phyloP scores from a whole-genome alignment of 257 asterid genomes.

The Plantago major region DNA sequence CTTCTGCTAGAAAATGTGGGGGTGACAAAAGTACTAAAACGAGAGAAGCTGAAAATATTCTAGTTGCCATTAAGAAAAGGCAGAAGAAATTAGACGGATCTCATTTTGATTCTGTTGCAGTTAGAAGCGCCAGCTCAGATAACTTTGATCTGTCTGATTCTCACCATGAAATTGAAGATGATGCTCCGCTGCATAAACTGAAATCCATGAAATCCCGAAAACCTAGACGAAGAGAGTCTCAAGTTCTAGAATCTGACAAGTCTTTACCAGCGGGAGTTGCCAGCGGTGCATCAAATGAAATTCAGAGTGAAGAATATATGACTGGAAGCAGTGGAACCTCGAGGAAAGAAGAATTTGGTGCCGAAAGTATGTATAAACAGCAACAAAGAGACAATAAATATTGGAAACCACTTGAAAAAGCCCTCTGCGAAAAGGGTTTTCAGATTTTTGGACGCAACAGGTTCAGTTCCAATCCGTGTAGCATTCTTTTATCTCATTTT shows the following conservation, averaged over 20 bases:
- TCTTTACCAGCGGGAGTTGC: slow-evolving; percentile 45
- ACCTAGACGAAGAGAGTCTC: slow-evolving; percentile 46
- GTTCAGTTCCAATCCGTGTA: slow-evolving; percentile 35
- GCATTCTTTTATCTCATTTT: slow-evolving; percentile 8
- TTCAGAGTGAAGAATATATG: slow-evolving; percentile 35
- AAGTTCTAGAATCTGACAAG: slow-evolving; percentile 30
- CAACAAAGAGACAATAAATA: slow-evolving; percentile 42
- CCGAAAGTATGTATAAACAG: slow-evolving; percentile 40
- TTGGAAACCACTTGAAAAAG: slow-evolving; percentile 87
- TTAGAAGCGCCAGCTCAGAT: slow-evolving; percentile 38
- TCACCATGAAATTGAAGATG: slow-evolving; percentile 45
- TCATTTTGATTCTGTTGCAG: slow-evolving; percentile 55
- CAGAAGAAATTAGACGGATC: slow-evolving; percentile 54
- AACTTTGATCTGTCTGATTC: slow-evolving; percentile 36
- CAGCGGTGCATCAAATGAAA: slow-evolving; percentile 49
- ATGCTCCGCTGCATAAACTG: slow-evolving; percentile 33
- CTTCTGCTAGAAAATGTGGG: slow-evolving; percentile 43
- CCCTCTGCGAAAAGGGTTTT: slow-evolving; percentile 85
- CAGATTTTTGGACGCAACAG: slow-evolving; percentile 89
- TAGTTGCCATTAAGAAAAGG: slow-evolving; percentile 58
- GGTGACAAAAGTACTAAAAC: slow-evolving; percentile 72
- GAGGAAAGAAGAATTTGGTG: slow-evolving; percentile 41
- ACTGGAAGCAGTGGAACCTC: slow-evolving; percentile 36
- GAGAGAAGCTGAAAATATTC: slow-evolving; percentile 75
- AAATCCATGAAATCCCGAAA: slow-evolving; percentile 49